These are phyloP conservation scores for Leishmania martiniquensis DNA, from an alignment of 208 protist species.

Conservation along the genomic window DNA sequence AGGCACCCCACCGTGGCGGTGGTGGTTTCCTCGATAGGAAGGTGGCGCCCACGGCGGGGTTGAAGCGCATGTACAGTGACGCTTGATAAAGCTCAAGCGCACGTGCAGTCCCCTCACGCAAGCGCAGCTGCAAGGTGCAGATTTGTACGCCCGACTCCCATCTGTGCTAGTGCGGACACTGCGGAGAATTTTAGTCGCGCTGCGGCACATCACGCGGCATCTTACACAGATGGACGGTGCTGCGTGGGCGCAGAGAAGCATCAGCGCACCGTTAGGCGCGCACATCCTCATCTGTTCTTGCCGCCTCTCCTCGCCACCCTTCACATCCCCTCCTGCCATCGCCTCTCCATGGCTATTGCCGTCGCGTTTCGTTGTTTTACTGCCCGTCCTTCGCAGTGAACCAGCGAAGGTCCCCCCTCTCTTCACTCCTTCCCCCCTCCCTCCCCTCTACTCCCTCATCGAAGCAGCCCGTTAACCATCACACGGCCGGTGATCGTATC, in stretches of 20 bases:
- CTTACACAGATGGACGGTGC: neutral
- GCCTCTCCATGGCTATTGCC: too few species aligned
- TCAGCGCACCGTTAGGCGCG: too few species aligned
- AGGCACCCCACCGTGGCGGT: constrained; percentile 4
- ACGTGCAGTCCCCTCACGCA: neutral
- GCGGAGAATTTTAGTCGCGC: neutral
- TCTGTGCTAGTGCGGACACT: neutral
- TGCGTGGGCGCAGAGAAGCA: neutral
- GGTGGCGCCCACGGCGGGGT: neutral
- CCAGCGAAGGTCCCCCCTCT: too few species aligned
- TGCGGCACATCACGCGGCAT: neutral
- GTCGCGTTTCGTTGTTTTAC: too few species aligned
- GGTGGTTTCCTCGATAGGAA: neutral
- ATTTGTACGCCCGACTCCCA: neutral
- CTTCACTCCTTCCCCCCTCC: too few species aligned
- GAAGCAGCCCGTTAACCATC: too few species aligned
- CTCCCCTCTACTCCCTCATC: too few species aligned
- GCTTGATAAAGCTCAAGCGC: neutral
- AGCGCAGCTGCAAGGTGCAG: neutral
- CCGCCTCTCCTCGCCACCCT: too few species aligned
- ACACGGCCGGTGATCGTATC: too few species aligned
- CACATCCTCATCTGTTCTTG: too few species aligned
- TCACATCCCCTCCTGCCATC: too few species aligned
- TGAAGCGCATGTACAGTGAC: constrained; percentile 18
- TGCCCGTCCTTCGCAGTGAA: too few species aligned